Base-by-base conservation (phyloP, 1,284 basidiomycete genomes). In the Lentinula novae-zelandiae region DNA sequence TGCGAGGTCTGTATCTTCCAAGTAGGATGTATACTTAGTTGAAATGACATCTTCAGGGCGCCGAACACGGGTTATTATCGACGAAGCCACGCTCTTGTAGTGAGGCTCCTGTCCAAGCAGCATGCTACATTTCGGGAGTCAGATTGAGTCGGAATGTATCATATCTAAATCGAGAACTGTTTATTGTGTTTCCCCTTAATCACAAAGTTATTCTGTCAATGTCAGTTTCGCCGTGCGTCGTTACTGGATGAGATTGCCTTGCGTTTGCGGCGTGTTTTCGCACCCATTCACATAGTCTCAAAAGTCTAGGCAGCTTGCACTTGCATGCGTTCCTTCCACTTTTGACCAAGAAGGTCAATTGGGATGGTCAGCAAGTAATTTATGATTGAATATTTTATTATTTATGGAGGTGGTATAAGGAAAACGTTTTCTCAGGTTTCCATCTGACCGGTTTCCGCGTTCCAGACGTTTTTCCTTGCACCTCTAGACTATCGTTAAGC, bases 261-360 rank as follows among this genome's bases (percentile, higher is more conserved):
- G 57, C 49, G 49, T 50, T 50, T 51, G 9, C 57, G 27, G 57
- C 57, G 46, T 58, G 57, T 58, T 57, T 58, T 50, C 57, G 49
- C 34, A 58, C 33, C 27, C 49, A 50, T 50, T 50, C 49, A 31
- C 27, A 34, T 15, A 31, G 49, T 34, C 31, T 31, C 12, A 6
- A 17, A 31, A 49, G 36, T 50, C n/a, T 34, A 33, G 31, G 49
- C 31, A 33, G 22, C 49, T 50, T 33, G 49, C 13, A 13, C 22
- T 50, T 48, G 46, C 9, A 48, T 7, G 8, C 12, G 46, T 48
- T 50, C 22, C 49, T 50, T 34, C 15, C 31, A n/a, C n/a, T 33
- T 13, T 31, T 34, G 49, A 50, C 44, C 44, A 46, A 22, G 3
- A 34, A 8, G 13, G 5, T 33, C 12, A 34, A 50, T 33, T n/a